Evolutionary conservation across 768 basidiomycete genomes (phyloP), one percentile per base, ranked within the genome.

Genomic region (Mycena indigotica): DNA sequence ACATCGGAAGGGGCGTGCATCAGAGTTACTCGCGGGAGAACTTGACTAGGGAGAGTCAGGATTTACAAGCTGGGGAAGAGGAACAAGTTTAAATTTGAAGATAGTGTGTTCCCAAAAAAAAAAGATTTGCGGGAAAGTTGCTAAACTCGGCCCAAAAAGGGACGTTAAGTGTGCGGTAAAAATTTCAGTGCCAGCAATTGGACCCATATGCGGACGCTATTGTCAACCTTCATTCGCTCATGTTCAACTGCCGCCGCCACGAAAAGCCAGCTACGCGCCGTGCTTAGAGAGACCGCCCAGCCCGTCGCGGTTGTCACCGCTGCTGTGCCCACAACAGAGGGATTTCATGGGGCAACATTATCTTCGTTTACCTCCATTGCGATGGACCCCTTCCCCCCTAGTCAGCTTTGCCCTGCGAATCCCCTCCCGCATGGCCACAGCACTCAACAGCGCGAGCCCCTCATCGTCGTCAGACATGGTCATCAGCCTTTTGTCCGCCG

Each of bases 361-460:
- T 95, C 95, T 8, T 96, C 94, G 1, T 94, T 98, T 69, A 86
- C 93, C 21, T 94, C 93, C 26, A 86, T 98, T 67, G 85, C 95
- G 2, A 84, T 98, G 79, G 85, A 93, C 63, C 95, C n/a, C 95
- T 2, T 77, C 85, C 63, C 93, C 95, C 0, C 82, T 97, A 55
- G 83, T 98, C 66, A 83, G 93, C 0, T 98, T 98, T 70, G 88
- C 94, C 17, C 80, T 98, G 19, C 88, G 93, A 29, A 80, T 93
- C 17, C 95, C 95, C 3, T 96, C 94, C 0, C 81, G 93, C 3
- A 91, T 96, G 85, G 93, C 94, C 0, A 73, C 78, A 2, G 75
- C 83, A 1, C 79, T 91, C 25, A 73, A 75, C 52, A 53, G 76
- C 1, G 46, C 64, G 15, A 53, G 53, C 21, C 48, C 64, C 15